phyloP scores from a whole-genome alignment of 2,329 filamentous ascomycete genomes.

The Exophiala bonariae region DNA sequence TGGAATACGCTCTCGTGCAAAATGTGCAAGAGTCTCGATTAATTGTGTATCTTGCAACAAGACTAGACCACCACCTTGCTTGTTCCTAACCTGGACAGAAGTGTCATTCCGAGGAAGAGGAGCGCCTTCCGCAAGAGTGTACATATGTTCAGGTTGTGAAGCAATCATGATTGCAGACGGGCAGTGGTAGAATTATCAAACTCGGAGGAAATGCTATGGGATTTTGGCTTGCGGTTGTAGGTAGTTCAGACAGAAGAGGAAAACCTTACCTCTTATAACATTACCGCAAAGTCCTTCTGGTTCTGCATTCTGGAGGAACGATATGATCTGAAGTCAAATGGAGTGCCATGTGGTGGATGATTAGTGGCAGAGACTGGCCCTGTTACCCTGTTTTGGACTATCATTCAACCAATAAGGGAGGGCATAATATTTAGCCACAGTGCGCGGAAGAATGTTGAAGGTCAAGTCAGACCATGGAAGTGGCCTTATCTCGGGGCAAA shows the following conservation, averaged over 20 bases:
- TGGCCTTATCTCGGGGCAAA: background rate
- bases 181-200: no score
- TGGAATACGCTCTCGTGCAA: slow-evolving; percentile 62
- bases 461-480: slow-evolving; percentile 4
- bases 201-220: no score
- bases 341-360: background rate
- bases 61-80: slow-evolving; percentile 38
- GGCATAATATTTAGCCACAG: slow-evolving; percentile 11
- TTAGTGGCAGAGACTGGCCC: background rate
- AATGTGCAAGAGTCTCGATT: slow-evolving; percentile 63
- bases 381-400: slow-evolving; percentile 9
- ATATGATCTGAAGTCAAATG: no score
- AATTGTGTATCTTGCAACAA: slow-evolving; percentile 60
- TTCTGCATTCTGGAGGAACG: no score
- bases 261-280: no score
- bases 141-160: slow-evolving; percentile 24
- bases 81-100: slow-evolving; percentile 17
- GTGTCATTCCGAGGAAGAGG: slow-evolving; percentile 23
- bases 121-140: slow-evolving; percentile 23
- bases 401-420: slow-evolving; percentile 10
- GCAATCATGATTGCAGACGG: slow-evolving; percentile 11
- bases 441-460: slow-evolving; percentile 12
- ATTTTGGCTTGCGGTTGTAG: no score
- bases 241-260: no score
- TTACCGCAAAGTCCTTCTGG: no score